A percentile compares a stretch with the other conserved stretches of the same genome.
Evolutionary conservation across 805 yeast genomes (phyloP).

Genomic region (Nakazawaea ambrosiae): DNA sequence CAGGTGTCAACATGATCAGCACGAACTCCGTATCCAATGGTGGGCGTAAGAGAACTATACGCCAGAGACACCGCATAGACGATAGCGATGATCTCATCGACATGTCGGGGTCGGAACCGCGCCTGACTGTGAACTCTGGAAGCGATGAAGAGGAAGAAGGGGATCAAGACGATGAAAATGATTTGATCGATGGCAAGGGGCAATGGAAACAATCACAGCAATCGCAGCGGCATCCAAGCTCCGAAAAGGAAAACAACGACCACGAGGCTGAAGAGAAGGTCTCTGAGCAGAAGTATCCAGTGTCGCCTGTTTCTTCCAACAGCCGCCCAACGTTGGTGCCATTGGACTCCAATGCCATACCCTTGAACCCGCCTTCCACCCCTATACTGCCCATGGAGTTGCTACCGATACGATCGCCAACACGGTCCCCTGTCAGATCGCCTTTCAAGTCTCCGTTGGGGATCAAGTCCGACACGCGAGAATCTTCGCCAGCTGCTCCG

Average conservation of each 20-base stretch:
- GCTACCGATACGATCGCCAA: slow-evolving; percentile 10
- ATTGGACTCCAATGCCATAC: slow-evolving; percentile 6
- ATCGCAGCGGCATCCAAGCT: neutral
- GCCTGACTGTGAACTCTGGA: neutral
- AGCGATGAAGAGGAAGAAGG: neutral
- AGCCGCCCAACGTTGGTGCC: slow-evolving; percentile 8
- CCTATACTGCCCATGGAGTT: slow-evolving; percentile 8
- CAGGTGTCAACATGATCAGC: slow-evolving; percentile 6
- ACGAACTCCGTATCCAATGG: neutral
- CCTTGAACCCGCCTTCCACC: slow-evolving; percentile 9
- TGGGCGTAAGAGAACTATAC: slow-evolving; percentile 9
- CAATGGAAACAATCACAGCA: too few relatives aligned
- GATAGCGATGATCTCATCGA: slow-evolving; percentile 6
- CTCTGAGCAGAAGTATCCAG: neutral
- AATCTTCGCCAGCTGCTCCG: slow-evolving; percentile 11
- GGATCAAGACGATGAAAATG: too few relatives aligned
- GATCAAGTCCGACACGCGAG: neutral
- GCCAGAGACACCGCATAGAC: slow-evolving; percentile 6
- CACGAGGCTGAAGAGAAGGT: neutral
- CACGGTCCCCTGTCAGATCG: slow-evolving; percentile 8
- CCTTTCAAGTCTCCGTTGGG: slow-evolving; percentile 4
- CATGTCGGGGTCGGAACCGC: neutral
- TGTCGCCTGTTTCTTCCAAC: neutral
- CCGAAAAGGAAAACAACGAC: slow-evolving; percentile 6
- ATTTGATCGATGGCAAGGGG: too few relatives aligned